phyloP scores from a whole-genome alignment of 306 rosid genomes.

The Sicyos baderoa region DNA sequence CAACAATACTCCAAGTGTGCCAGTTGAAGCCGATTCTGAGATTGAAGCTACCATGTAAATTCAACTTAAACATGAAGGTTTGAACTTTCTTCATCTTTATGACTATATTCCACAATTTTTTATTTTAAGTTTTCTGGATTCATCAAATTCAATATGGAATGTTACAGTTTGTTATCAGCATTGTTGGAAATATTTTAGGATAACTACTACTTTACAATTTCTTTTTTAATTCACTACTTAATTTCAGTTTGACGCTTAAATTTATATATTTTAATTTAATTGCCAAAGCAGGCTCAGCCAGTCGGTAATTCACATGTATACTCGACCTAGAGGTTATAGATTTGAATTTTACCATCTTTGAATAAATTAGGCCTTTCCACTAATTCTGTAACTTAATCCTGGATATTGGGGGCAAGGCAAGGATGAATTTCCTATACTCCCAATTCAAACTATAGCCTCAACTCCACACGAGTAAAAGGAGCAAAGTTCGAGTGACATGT shows the following conservation, averaged over 20 bases:
- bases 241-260: neutral
- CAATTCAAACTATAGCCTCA: too few species aligned
- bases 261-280: too few species aligned
- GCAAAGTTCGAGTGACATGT: too few species aligned
- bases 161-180: neutral
- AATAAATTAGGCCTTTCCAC: too few species aligned
- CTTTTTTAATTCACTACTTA: neutral
- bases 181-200: neutral
- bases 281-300: too few species aligned
- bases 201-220: neutral
- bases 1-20: slow-evolving; percentile 43
- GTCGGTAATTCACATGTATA: too few species aligned
- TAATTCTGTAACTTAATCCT: too few species aligned
- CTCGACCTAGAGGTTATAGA: too few species aligned
- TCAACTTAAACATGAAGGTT: neutral
- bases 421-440: too few species aligned
- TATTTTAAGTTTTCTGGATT: neutral
- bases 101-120: neutral
- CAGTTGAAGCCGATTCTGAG: slow-evolving; percentile 61
- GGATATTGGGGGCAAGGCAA: too few species aligned
- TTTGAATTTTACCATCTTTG: too few species aligned
- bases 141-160: neutral
- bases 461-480: too few species aligned
- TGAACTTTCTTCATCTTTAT: neutral
- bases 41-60: slow-evolving; percentile 60